Evolutionary conservation across 768 basidiomycete genomes (phyloP).

Genomic region (Nidularia sp.): DNA sequence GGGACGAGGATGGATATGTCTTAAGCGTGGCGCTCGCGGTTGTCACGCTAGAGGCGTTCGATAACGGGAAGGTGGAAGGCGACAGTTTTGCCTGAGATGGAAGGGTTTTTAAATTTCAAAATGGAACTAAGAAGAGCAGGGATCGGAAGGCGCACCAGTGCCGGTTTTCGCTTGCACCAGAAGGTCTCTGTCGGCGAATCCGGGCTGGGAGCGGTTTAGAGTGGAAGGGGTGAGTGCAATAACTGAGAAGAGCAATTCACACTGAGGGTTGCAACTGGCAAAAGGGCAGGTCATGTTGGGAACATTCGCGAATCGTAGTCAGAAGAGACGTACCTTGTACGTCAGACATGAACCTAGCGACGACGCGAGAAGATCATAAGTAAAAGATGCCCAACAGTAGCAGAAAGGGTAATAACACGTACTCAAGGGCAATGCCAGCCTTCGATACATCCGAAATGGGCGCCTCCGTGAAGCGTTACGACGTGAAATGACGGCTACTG

Average conservation of each 20-base stretch:
- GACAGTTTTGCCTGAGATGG: conserved; percentile 53
- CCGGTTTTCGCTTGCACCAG: conserved; percentile 56
- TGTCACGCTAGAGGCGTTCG: conserved; percentile 52
- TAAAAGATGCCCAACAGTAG: background rate
- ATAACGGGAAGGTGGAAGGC: conserved; percentile 74
- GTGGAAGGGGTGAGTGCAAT: too few relatives aligned
- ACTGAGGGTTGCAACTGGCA: too few relatives aligned
- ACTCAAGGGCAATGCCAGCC: conserved; percentile 38
- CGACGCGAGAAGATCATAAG: background rate
- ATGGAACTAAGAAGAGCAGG: background rate
- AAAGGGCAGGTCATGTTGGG: too few relatives aligned
- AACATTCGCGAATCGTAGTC: too few relatives aligned
- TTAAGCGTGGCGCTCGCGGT: conserved; percentile 1
- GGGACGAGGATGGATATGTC: conserved; percentile 58
- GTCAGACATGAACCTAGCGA: conserved; percentile 36
- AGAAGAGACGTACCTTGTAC: conserved; percentile 31
- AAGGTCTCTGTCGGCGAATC: conserved; percentile 36
- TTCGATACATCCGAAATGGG: conserved; percentile 12
- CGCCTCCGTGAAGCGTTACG: too few relatives aligned
- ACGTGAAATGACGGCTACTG: too few relatives aligned
- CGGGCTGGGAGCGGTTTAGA: conserved; percentile 17
- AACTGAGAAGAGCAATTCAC: too few relatives aligned
- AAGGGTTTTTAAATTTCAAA: background rate
- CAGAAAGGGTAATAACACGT: conserved; percentile 10
- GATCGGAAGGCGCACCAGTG: conserved; percentile 39